phyloP scores from a whole-genome alignment of 768 basidiomycete species.

The Rhodotorula diobovata region DNA sequence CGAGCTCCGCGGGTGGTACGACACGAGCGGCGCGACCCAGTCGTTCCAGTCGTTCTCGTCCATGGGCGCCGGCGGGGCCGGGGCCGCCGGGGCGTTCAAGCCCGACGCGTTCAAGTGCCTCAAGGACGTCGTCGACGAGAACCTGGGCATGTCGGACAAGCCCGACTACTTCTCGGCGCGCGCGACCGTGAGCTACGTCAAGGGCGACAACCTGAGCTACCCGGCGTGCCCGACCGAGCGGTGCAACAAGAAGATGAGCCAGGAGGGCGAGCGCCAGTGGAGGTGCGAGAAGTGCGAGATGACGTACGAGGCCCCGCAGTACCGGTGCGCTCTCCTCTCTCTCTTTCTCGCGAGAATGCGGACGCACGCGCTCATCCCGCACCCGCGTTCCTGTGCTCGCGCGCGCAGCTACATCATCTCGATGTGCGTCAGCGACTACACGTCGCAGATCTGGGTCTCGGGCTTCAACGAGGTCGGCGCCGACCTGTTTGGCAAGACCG shows the following conservation, averaged over 20 bases:
- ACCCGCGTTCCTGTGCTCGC: too few species aligned
- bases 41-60: constrained; percentile 68
- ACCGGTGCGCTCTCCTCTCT: constrained; percentile 58
- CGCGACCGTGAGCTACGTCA: constrained; percentile 84
- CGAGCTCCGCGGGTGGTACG: constrained; percentile 84
- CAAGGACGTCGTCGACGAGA: constrained; percentile 67
- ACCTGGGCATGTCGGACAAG: constrained; percentile 61
- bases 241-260: constrained; percentile 85
- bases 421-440: constrained; percentile 83
- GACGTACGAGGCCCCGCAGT: constrained; percentile 64
- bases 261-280: constrained; percentile 63
- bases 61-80: constrained; percentile 48
- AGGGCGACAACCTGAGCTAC: constrained; percentile 67
- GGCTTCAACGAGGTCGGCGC: constrained; percentile 91
- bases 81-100: constrained; percentile 55
- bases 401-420: constrained; percentile 60
- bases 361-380: background rate
- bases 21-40: constrained; percentile 60
- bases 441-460: constrained; percentile 84
- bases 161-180: constrained; percentile 71
- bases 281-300: constrained; percentile 87
- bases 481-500: constrained; percentile 68
- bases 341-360: too few species aligned
- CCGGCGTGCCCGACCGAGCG: constrained; percentile 74
- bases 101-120: constrained; percentile 69